These are phyloP conservation scores for Musa itinerans DNA, from an alignment of 176 grass and related monocot species.

Conservation along the genomic window DNA sequence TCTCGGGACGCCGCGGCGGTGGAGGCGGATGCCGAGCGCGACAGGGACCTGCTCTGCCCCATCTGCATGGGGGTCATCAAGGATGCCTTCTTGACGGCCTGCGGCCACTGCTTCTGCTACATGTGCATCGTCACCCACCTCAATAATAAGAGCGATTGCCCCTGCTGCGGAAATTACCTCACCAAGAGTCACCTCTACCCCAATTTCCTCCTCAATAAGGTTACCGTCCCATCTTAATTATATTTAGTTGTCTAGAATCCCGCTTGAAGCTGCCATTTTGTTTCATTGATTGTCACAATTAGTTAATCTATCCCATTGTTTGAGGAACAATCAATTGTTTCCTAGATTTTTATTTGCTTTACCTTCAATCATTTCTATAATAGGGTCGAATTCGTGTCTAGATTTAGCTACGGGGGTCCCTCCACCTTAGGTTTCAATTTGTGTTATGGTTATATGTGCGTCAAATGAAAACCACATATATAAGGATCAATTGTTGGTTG, in stretches of 20 bases:
- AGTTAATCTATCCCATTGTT: neutral
- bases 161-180: conserved; percentile 77
- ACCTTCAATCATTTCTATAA: no score
- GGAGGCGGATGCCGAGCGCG: conserved; percentile 15
- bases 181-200: conserved; percentile 94
- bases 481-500: no score
- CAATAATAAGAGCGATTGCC: conserved; percentile 83
- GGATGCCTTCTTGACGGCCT: conserved; percentile 93
- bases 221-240: neutral
- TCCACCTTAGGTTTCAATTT: no score
- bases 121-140: conserved; percentile 98
- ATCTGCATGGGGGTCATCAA: conserved; percentile 99
- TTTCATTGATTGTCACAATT: no score
- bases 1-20: neutral
- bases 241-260: neutral
- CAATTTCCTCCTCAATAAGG: conserved; percentile 96
- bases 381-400: no score
- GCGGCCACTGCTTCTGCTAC: conserved; percentile 97
- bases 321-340: neutral
- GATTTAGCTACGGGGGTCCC: no score
- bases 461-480: no score
- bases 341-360: no score
- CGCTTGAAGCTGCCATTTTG: neutral
- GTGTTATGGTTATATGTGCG: no score
- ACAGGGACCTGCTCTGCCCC: conserved; percentile 88